Percentiles rank a stretch among this genome's conserved stretches.
phyloP scores from a whole-genome alignment of 2,329 filamentous ascomycete genomes.

The Exophiala bonariae region DNA sequence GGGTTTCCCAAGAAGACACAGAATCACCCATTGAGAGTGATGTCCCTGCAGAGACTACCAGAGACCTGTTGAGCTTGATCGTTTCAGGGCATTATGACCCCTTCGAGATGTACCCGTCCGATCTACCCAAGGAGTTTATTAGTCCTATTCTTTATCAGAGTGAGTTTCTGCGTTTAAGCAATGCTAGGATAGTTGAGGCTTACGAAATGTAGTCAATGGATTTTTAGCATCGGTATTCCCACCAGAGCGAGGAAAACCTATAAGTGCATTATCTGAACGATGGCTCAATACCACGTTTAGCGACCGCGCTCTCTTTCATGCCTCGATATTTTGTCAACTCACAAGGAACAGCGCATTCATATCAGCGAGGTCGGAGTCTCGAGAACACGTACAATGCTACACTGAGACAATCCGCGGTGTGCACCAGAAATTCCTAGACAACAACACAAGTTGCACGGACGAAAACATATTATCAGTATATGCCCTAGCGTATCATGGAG shows the following conservation, averaged over 20 bases:
- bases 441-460: constrained; percentile 34
- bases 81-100: constrained; percentile 18
- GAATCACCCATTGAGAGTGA: constrained; percentile 2
- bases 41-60: neutral
- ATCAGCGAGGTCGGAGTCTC: constrained; percentile 10
- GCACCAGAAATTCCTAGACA: constrained; percentile 33
- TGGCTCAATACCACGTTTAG: constrained; percentile 21
- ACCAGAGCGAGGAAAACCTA: constrained; percentile 10
- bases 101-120: constrained; percentile 19
- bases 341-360: constrained; percentile 17
- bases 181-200: neutral
- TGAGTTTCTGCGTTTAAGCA: neutral
- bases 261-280: constrained; percentile 13
- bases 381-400: constrained; percentile 22
- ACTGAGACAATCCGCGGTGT: constrained; percentile 38
- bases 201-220: constrained; percentile 11
- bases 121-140: constrained; percentile 20
- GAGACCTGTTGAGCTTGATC: constrained; percentile 9
- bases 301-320: constrained; percentile 23
- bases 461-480: constrained; percentile 38
- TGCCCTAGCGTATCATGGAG: constrained; percentile 35
- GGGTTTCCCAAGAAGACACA: constrained; percentile 2
- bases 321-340: constrained; percentile 22
- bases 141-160: constrained; percentile 18
- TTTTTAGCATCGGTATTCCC: constrained; percentile 22